phyloP scores from a whole-genome alignment of 1,284 basidiomycete species.

The Inonotus hispidus region DNA sequence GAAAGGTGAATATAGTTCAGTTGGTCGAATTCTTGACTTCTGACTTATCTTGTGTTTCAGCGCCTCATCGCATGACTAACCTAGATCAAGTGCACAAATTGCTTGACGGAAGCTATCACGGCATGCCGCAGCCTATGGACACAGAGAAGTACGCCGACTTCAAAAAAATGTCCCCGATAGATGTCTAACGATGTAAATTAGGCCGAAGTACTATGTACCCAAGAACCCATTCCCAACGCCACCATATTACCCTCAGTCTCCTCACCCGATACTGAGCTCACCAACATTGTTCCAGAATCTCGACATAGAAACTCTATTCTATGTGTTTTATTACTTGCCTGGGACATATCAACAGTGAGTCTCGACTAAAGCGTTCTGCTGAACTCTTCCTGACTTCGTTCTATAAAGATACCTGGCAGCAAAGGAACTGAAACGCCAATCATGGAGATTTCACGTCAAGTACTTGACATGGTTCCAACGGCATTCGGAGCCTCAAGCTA shows the following conservation, averaged over 20 bases:
- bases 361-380: slow-evolving; percentile 9
- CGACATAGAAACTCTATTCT: slow-evolving; percentile 97
- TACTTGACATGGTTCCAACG: slow-evolving; percentile 99
- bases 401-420: slow-evolving; percentile 82
- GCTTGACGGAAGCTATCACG: slow-evolving; percentile 85
- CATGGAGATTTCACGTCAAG: slow-evolving; percentile 99
- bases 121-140: slow-evolving; percentile 88
- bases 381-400: neutral
- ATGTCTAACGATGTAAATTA: slow-evolving; percentile 28
- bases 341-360: slow-evolving; percentile 95
- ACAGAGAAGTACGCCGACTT: slow-evolving; percentile 76
- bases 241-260: slow-evolving; percentile 92
- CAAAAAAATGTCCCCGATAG: slow-evolving; percentile 14
- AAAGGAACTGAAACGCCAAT: slow-evolving; percentile 95
- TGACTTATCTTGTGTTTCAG: slow-evolving; percentile 34
- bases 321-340: slow-evolving; percentile 97
- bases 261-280: slow-evolving; percentile 78
- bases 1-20: slow-evolving; percentile 58
- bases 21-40: neutral
- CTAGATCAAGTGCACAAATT: slow-evolving; percentile 88
- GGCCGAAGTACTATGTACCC: slow-evolving; percentile 95
- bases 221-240: slow-evolving; percentile 90
- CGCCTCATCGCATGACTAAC: slow-evolving; percentile 79
- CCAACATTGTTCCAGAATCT: slow-evolving; percentile 87
- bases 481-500: slow-evolving; percentile 97